Conservation (phyloP, 176 grass and related monocot species). For the Triticum dicoccoides region DNA sequence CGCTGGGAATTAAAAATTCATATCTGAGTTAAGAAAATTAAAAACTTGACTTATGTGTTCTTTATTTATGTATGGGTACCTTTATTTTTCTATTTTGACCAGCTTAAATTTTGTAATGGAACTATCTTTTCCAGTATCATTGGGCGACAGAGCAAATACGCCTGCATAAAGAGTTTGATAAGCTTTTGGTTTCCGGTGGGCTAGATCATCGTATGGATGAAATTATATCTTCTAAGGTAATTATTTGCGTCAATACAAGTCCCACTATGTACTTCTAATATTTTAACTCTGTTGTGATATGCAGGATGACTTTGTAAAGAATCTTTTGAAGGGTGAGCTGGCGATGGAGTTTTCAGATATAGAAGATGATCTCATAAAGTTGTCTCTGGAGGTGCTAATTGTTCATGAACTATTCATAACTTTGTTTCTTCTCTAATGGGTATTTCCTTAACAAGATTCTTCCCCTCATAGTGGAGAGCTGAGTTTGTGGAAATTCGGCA, state of each 20-base stretch:
- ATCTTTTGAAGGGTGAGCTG: background rate
- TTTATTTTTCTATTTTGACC: background rate
- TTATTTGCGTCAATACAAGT: background rate
- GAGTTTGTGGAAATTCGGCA: background rate
- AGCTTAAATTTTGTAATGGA: background rate
- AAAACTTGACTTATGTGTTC: background rate
- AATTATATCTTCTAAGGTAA: background rate
- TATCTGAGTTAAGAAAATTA: background rate
- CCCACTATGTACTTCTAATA: background rate
- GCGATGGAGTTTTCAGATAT: background rate
- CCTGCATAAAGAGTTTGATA: constrained; percentile 14
- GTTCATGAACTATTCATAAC: background rate
- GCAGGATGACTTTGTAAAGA: constrained; percentile 1
- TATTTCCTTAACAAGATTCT: background rate
- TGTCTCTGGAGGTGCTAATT: constrained; percentile 12
- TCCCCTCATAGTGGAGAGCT: background rate
- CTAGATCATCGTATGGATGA: background rate
- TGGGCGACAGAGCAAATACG: background rate
- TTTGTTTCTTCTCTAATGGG: background rate
- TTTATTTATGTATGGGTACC: background rate
- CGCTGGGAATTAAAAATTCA: background rate
- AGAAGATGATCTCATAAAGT: background rate
- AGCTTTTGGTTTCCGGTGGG: background rate
- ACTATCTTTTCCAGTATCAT: background rate
- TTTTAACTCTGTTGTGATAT: background rate